Evolutionary conservation across 2,329 filamentous ascomycete species (phyloP), one percentile per base, ranked within the genome.

Genomic region (Davidsoniella eucalypti): DNA sequence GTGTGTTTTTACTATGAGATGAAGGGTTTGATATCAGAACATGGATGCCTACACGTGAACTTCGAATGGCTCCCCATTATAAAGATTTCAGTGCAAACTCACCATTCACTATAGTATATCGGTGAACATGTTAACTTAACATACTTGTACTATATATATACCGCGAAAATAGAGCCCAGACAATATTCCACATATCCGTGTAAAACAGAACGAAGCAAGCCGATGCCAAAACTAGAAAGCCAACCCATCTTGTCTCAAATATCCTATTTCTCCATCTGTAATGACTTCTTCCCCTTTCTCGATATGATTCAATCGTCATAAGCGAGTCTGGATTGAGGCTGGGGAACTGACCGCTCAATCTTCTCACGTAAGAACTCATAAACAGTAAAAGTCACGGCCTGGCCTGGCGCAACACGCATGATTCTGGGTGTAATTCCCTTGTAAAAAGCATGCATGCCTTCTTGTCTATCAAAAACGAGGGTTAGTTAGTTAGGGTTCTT

Each of bases 401-500:
- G 92, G 44, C 92, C 92, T 6, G 92, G 92, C 23, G 92, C 92
- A 49, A 98, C 92, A 61, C 92, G 80, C 87, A 96, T 96, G 58
- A 98, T 84, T 59, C 92, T 78, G 5, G 92, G 92, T 44, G 92
- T 98, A 67, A 98, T 98, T 60, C 92, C 92, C 75, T 96, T 96
- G 73, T 94, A 98, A 69, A 98, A 98, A 44, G 92, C 92, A 59
- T 87, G 81, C 58, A 90, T 72, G 36, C 92, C 92, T 68, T 98
- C 92, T 69, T 94, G 85, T 61, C 83, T 86, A 62, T 66, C 26
- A 25, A 18, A 16, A 18, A 12, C 47, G 26, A n/a, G 37, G 18
- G 37, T 5, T 23, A 23, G 52, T 56, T 44, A 55, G 54, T 18
- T 17, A 38, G 38, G 17, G n/a, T 38, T 43, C 40, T 8, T 18